phyloP scores from a whole-genome alignment of 2,329 filamentous ascomycete species.

The Sarocladiaceae sp. region DNA sequence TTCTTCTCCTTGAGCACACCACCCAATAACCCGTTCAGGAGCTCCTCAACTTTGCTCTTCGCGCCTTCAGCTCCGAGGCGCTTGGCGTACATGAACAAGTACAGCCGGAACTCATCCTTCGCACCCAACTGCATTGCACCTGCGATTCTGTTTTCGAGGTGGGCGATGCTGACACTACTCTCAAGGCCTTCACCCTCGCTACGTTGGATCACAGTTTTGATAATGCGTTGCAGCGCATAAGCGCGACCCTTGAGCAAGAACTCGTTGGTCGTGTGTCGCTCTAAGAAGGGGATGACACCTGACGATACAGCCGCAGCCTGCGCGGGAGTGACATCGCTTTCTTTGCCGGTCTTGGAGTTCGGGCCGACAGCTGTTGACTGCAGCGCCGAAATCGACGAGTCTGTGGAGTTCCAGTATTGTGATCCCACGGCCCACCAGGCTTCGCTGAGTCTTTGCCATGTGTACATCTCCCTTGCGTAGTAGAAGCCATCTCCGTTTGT shows the following conservation, averaged over 20 bases:
- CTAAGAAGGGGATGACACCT: constrained; percentile 87
- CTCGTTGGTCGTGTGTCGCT: constrained; percentile 92
- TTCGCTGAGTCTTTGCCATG: constrained; percentile 94
- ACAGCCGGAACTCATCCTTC: constrained; percentile 88
- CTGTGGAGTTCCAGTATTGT: constrained; percentile 98
- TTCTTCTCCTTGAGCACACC: constrained; percentile 60
- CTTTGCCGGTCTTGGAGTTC: constrained; percentile 40
- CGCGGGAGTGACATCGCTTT: constrained; percentile 41
- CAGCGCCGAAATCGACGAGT: constrained; percentile 79
- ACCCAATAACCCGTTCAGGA: constrained; percentile 77
- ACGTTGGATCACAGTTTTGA: constrained; percentile 81
- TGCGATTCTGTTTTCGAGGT: constrained; percentile 91
- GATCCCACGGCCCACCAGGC: constrained; percentile 97
- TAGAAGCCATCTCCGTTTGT: constrained; percentile 93
- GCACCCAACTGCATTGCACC: constrained; percentile 81
- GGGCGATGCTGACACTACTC: constrained; percentile 84
- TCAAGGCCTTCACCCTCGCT: constrained; percentile 94
- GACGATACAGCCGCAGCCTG: constrained; percentile 60
- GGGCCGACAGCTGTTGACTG: constrained; percentile 66
- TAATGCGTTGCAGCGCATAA: constrained; percentile 84
- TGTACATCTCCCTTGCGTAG: constrained; percentile 80
- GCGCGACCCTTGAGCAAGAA: constrained; percentile 87
- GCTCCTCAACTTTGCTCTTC: constrained; percentile 85
- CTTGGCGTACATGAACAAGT: constrained; percentile 98
- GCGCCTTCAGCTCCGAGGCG: constrained; percentile 86